Conservation (phyloP, 441 rosid species). For the Eruca vesicaria region DNA sequence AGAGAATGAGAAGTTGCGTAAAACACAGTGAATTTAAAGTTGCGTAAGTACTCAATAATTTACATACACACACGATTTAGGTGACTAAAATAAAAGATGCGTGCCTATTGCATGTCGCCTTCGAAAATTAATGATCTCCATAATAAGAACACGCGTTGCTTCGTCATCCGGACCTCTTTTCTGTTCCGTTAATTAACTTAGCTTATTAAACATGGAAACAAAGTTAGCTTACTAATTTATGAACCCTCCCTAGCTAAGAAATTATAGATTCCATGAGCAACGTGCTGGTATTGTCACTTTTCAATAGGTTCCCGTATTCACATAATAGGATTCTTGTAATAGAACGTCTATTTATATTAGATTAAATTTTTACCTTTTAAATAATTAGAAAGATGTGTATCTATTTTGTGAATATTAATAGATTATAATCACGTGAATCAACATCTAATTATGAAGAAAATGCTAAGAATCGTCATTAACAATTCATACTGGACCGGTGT, state of each 20-base stretch:
- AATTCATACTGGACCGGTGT: not conserved
- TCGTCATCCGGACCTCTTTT: not conserved
- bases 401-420: not conserved
- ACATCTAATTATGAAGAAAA: not conserved
- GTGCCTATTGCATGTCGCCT: slow-evolving; percentile 31
- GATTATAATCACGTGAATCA: not conserved
- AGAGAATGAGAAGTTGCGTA: not conserved
- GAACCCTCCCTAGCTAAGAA: not conserved
- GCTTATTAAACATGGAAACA: not conserved
- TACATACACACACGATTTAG: slow-evolving; percentile 5
- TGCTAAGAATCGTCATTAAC: not conserved
- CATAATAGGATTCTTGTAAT: not conserved
- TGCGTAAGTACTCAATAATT: slow-evolving; percentile 12
- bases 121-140: slow-evolving; percentile 8
- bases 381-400: not conserved
- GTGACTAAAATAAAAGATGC: slow-evolving; percentile 20
- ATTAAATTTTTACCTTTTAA: not conserved
- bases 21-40: not conserved
- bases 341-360: not conserved
- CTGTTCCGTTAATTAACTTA: not conserved
- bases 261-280: not conserved
- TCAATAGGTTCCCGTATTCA: not conserved
- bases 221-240: slow-evolving; percentile 4
- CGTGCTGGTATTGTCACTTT: not conserved
- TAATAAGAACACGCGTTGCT: slow-evolving; percentile 15